Evolutionary conservation across 352 stramenopile species (phyloP), one percentile per base, ranked within the genome.

Genomic region (Pythium biforme): DNA sequence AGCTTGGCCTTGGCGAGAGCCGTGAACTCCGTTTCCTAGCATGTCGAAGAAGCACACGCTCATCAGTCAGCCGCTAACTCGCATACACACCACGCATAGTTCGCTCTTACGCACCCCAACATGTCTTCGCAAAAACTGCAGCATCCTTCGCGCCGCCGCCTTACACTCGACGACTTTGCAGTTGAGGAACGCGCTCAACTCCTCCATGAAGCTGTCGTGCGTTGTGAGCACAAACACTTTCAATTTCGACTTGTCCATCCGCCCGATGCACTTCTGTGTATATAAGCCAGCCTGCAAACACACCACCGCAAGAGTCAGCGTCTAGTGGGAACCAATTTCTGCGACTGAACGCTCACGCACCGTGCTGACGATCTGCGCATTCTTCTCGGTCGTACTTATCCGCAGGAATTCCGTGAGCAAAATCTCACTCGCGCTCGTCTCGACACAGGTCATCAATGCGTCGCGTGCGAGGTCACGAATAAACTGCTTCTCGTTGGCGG

Each of bases 111-210:
- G n/a, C 73, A 90, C 82, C 59, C 82, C 79, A 52, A 88, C 43
- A 14, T 74, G 59, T 67, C 70, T 71, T 12, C 79, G 71, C 11
- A 75, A 66, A 55, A 77, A 70, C 55, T 88, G 82, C 22, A 86
- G 72, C 37, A 66, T 76, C 53, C 74, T 76, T 9, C 79, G 69
- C 22, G 82, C 79, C 14, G 75, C 73, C 0, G 63, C 69, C 54
- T 89, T 91, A 68, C 82, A 91, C 59, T 89, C 77, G 23, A 91
- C 78, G 20, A 88, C 74, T 58, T 81, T 85, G 59, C 82, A 91
- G 55, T 81, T 83, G 9, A 91, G 64, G 33, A 91, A 79, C 7
- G 61, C 62, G 11, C 61, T 76, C 64, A 91, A 73, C 37, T 89
- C 76, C 12, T 83, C 68, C 20, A 87, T 64, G 26, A 91, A 87